These are phyloP conservation scores for Combretum micranthum DNA, from an alignment of 345 rosid species.

Conservation along the genomic window DNA sequence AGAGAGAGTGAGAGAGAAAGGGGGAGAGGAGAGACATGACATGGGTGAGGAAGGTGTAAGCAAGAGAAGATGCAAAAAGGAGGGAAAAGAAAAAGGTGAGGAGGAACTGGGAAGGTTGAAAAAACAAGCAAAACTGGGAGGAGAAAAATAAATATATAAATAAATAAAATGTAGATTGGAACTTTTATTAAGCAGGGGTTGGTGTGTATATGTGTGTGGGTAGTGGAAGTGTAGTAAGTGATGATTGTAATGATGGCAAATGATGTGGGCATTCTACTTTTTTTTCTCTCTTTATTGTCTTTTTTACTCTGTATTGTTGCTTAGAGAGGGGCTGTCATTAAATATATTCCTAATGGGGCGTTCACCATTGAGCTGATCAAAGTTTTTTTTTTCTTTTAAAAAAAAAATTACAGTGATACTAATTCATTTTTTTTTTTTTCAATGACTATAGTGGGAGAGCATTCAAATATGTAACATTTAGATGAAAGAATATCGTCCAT, in stretches of 20 bases:
- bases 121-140: slow-evolving; percentile 5
- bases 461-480: too few relatives aligned
- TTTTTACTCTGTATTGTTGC: not conserved
- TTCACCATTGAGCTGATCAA: too few relatives aligned
- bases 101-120: slow-evolving; percentile 5
- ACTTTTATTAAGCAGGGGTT: slow-evolving; percentile 22
- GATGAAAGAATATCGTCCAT: too few relatives aligned
- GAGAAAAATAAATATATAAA: slow-evolving; percentile 22
- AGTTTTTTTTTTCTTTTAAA: too few relatives aligned
- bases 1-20: slow-evolving; percentile 5
- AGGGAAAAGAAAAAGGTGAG: slow-evolving; percentile 20
- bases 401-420: too few relatives aligned
- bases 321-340: too few relatives aligned
- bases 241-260: slow-evolving; percentile 32
- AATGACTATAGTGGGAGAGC: too few relatives aligned
- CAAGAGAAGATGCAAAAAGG: slow-evolving; percentile 16
- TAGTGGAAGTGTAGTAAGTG: slow-evolving; percentile 12
- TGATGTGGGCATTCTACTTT: slow-evolving; percentile 8
- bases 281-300: not conserved
- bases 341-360: too few relatives aligned
- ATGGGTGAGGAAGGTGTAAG: slow-evolving; percentile 11
- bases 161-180: slow-evolving; percentile 16
- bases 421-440: too few relatives aligned
- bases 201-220: slow-evolving; percentile 21
- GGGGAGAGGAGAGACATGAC: slow-evolving; percentile 10